phyloP scores from a whole-genome alignment of 169 alveolate genomes.

The Sarcocystis neurona region DNA sequence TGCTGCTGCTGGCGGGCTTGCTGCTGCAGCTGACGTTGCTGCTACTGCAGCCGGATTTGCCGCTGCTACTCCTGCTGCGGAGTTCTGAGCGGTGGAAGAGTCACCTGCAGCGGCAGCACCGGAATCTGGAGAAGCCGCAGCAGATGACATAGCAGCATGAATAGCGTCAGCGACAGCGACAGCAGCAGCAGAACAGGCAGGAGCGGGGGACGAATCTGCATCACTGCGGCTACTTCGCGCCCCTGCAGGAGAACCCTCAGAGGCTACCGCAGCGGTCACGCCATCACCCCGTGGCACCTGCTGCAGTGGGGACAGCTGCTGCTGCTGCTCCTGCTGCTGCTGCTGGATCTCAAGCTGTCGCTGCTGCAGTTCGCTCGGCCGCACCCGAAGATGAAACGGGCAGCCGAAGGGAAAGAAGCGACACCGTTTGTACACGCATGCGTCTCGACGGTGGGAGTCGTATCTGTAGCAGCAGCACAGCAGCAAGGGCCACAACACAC shows the following conservation, averaged over 20 bases:
- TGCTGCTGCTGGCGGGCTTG: neutral
- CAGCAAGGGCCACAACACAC: neutral
- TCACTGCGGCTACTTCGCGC: too few species aligned
- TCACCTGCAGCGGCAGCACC: neutral
- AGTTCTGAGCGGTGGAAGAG: neutral
- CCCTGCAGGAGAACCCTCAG: too few species aligned
- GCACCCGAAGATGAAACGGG: neutral
- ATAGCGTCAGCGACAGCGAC: too few species aligned
- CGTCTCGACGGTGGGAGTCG: neutral
- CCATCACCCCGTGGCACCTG: too few species aligned
- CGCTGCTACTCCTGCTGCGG: neutral
- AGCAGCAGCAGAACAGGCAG: too few species aligned
- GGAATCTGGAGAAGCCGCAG: neutral
- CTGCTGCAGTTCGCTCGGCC: too few species aligned
- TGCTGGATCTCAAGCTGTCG: too few species aligned
- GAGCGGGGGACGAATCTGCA: too few species aligned
- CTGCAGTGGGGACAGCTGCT: too few species aligned
- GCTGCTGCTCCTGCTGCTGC: too few species aligned
- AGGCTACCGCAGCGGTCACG: too few species aligned
- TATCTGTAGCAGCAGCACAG: neutral
- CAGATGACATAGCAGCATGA: neutral
- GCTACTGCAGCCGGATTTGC: neutral
- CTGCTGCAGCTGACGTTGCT: neutral
- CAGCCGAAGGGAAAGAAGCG: constrained; percentile 1
- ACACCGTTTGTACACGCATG: neutral